Evolutionary conservation across 768 basidiomycete genomes (phyloP).

Genomic region (Tricholomella constricta): DNA sequence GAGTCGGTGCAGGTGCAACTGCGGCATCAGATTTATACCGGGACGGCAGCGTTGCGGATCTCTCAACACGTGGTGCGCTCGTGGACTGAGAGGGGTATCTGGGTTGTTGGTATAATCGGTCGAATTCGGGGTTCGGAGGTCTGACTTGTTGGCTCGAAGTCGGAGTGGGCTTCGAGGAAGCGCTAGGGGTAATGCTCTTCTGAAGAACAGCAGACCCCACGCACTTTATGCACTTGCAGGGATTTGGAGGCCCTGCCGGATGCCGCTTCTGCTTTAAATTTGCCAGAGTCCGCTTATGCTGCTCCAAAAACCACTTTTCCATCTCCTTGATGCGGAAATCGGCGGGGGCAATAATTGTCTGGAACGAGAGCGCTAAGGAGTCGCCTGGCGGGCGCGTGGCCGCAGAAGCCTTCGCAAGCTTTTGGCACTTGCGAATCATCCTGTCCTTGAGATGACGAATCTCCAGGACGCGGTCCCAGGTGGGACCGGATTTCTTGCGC

Average conservation of each 20-base stretch:
- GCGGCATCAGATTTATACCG: constrained; percentile 3
- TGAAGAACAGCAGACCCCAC: constrained; percentile 11
- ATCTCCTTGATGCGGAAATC: constrained; percentile 80
- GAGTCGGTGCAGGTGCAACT: constrained; percentile 1
- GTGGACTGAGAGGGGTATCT: constrained; percentile 10
- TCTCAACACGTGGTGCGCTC: not conserved
- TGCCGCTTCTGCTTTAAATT: constrained; percentile 17
- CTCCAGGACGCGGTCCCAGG: constrained; percentile 71
- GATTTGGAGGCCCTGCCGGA: constrained; percentile 8
- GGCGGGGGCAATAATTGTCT: constrained; percentile 65
- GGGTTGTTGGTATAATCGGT: constrained; percentile 11
- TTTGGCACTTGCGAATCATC: constrained; percentile 79
- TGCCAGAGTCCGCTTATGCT: constrained; percentile 44
- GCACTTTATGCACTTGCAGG: constrained; percentile 28
- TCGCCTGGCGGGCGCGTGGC: constrained; percentile 19
- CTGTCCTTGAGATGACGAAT: constrained; percentile 80
- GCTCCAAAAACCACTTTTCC: constrained; percentile 73
- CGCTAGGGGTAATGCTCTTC: constrained; percentile 7
- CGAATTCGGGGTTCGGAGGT: not conserved
- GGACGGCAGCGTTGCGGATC: constrained; percentile 9
- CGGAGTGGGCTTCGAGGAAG: not conserved
- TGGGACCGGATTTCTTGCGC: constrained; percentile 51
- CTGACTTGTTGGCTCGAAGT: not conserved
- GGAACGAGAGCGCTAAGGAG: constrained; percentile 48
- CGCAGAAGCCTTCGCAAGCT: constrained; percentile 51